Percentiles rank a stretch among this genome's conserved stretches.
Evolutionary conservation across 495 filamentous ascomycete genomes (phyloP).

Genomic region (Aspergillus haitiensis): DNA sequence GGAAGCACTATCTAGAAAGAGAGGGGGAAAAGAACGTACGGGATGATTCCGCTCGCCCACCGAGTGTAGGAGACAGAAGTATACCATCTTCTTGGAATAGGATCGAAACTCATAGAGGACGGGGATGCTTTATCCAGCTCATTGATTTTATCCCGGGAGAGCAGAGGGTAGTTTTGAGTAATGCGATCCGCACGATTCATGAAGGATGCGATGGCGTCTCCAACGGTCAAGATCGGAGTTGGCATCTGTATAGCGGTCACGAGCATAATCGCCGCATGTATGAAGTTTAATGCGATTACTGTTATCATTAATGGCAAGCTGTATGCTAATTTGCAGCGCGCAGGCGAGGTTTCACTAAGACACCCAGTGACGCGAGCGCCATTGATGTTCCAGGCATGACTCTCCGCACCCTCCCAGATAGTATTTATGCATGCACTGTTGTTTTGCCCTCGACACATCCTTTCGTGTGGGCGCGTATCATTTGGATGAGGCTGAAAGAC

Average conservation of each 20-base stretch:
- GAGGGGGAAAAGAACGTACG: background rate
- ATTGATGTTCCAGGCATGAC: slow-evolving; percentile 3
- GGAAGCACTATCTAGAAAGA: background rate
- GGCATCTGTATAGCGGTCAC: slow-evolving; percentile 6
- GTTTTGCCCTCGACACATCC: background rate
- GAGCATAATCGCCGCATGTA: slow-evolving; percentile 15
- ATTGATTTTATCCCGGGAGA: slow-evolving; percentile 1
- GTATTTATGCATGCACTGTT: background rate
- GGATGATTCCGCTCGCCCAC: background rate
- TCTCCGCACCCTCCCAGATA: background rate
- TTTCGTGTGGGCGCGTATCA: background rate
- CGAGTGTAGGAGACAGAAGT: background rate
- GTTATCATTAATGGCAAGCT: slow-evolving; percentile 14
- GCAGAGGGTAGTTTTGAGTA: slow-evolving; percentile 10
- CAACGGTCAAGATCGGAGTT: slow-evolving; percentile 13
- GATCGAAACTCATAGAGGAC: background rate
- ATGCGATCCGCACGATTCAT: slow-evolving; percentile 14
- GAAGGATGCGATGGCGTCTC: slow-evolving; percentile 23
- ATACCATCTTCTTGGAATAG: slow-evolving; percentile 7
- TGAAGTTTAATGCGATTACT: slow-evolving; percentile 12
- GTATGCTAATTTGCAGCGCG: slow-evolving; percentile 19
- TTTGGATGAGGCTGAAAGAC: background rate
- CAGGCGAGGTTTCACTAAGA: background rate
- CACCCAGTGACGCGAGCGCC: slow-evolving; percentile 1
- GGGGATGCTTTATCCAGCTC: background rate